Evolutionary conservation across 1,284 basidiomycete species (phyloP).

Genomic region (Meira miltonrushii): DNA sequence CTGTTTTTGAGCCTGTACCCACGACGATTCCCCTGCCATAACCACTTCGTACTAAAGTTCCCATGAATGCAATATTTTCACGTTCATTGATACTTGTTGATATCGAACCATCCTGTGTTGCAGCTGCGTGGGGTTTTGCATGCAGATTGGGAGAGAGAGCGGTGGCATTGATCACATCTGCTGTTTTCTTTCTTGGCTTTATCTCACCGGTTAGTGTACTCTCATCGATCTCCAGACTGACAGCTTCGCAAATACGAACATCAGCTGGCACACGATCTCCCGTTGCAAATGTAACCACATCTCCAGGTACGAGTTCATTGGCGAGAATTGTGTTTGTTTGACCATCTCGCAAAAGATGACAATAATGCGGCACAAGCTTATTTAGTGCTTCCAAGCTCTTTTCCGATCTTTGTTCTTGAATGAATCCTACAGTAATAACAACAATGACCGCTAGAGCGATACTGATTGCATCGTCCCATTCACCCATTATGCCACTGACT

Average conservation of each 20-base stretch:
- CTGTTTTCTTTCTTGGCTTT: slow-evolving; percentile 68
- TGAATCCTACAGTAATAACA: slow-evolving; percentile 88
- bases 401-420: slow-evolving; percentile 91
- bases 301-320: slow-evolving; percentile 90
- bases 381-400: slow-evolving; percentile 89
- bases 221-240: slow-evolving; percentile 89
- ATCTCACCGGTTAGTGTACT: slow-evolving; percentile 92
- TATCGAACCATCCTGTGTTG: neutral
- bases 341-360: slow-evolving; percentile 74
- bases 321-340: slow-evolving; percentile 65
- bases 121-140: neutral
- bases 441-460: slow-evolving; percentile 90
- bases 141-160: neutral
- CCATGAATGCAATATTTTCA: slow-evolving; percentile 90
- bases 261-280: slow-evolving; percentile 94
- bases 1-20: slow-evolving; percentile 79
- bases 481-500: slow-evolving; percentile 83
- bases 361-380: slow-evolving; percentile 93
- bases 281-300: slow-evolving; percentile 77
- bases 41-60: slow-evolving; percentile 87
- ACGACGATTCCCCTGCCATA: slow-evolving; percentile 82
- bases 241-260: slow-evolving; percentile 70
- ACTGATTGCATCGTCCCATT: slow-evolving; percentile 86
- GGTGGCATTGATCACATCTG: slow-evolving; percentile 55
- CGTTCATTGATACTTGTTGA: slow-evolving; percentile 68